Evolutionary conservation across 306 rosid genomes (phyloP), one percentile per base, ranked within the genome.

Genomic region (Dryas alaskensis): DNA sequence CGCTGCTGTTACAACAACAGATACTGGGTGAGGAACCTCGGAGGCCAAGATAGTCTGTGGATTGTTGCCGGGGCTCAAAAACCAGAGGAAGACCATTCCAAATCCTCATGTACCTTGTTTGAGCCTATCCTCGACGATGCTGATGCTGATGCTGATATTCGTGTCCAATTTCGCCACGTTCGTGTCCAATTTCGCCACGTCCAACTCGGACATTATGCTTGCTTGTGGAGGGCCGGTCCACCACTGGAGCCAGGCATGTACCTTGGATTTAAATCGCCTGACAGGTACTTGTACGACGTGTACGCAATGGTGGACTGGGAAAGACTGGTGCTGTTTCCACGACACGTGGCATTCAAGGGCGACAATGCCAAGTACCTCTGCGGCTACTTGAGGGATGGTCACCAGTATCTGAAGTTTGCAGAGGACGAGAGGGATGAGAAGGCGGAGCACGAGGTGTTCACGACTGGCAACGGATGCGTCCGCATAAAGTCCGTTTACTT

Each of bases 1-100:
- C 57, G 74, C 7, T 79, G 74, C 17, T 73, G 65, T 46, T 65
- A 73, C 65, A 79, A 79, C 70, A 79, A 79, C 46, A 73, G 73
- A 68, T 79, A 60, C 43, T 79, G 64, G 75, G 70, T 60, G 6
- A 57, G 76, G 6, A 27, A 0, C 31, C 31, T 0, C n/a, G 40
- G 48, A 27, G 52, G 12, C 39, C 2, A 17, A 0, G 4, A 10
- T 1, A 3, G 16, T 13, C 45, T 5, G 13, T 60, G 60, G 79
- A 79, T 79, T 3, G 72, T 52, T 2, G 79, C 75, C 0, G 47
- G 4, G 1, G 75, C 75, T 2, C 43, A 60, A 27, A 16, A 73
- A 37, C 70, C 75, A 1, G 59, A 25, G 11, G 79, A 73, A 60
- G 71, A 60, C 43, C 6, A 2, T n/a, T 10, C 70, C 16, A 27